Conservation (phyloP, 2,329 filamentous ascomycete genomes). For the Aspergillus ochraceoroseus region DNA sequence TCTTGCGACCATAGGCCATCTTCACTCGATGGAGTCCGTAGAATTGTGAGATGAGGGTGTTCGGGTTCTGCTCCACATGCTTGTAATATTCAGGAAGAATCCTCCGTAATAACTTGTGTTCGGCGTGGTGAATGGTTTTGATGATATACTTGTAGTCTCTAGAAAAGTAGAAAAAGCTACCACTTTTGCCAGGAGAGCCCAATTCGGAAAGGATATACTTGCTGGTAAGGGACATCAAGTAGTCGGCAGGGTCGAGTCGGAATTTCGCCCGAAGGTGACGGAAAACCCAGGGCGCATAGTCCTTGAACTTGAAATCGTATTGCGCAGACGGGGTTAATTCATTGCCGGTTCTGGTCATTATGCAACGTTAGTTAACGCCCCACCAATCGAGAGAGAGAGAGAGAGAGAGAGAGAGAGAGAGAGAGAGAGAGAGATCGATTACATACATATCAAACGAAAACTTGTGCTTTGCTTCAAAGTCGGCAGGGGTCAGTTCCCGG, state of each 20-base stretch:
- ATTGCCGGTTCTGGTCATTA: constrained; percentile 68
- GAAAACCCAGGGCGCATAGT: constrained; percentile 99
- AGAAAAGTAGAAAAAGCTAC: constrained; percentile 99
- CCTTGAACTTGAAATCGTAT: constrained; percentile 99
- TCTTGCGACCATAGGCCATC: constrained; percentile 96
- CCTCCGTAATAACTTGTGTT: constrained; percentile 52
- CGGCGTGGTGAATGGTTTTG: constrained; percentile 96
- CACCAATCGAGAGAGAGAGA: too few relatives aligned
- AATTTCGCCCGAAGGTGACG: constrained; percentile 83
- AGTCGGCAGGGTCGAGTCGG: constrained; percentile 90
- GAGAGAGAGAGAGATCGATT: too few relatives aligned
- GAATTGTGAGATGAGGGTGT: constrained; percentile 95
- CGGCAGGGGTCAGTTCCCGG: constrained; percentile 78
- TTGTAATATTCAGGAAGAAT: constrained; percentile 81
- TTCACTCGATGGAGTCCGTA: constrained; percentile 97
- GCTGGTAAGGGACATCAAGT: constrained; percentile 94
- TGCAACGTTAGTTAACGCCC: constrained; percentile 21
- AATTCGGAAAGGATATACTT: constrained; percentile 98
- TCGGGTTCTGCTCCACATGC: constrained; percentile 88
- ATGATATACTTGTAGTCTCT: constrained; percentile 99
- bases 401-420: too few relatives aligned
- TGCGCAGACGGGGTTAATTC: constrained; percentile 96
- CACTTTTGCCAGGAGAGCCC: constrained; percentile 94
- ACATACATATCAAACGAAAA: constrained; percentile 96
- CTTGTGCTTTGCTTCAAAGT: constrained; percentile 93